Conservation (phyloP, 208 protist species). For the Wallacemonas sp. region DNA sequence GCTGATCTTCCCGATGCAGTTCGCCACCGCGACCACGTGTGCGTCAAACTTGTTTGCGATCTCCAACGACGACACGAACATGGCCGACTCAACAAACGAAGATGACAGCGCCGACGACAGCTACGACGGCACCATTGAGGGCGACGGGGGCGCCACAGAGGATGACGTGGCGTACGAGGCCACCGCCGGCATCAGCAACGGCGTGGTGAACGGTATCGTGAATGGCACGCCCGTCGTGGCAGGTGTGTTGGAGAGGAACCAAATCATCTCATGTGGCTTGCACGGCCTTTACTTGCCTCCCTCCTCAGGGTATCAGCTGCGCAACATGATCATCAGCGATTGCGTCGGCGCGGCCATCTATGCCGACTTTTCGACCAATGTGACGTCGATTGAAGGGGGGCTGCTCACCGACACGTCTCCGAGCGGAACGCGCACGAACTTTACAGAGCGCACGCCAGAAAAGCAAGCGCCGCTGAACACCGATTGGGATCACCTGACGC, state of each 20-base stretch:
- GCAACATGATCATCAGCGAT: conserved; percentile 20
- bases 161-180: background rate
- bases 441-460: background rate
- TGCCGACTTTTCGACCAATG: conserved; percentile 30
- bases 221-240: background rate
- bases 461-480: background rate
- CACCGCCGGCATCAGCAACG: background rate
- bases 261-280: conserved; percentile 31
- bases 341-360: conserved; percentile 19
- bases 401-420: conserved; percentile 7
- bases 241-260: conserved; percentile 18
- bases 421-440: conserved; percentile 3
- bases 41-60: conserved; percentile 20
- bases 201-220: background rate
- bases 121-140: background rate
- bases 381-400: conserved; percentile 3
- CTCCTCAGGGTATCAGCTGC: conserved; percentile 30
- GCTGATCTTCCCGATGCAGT: conserved; percentile 36
- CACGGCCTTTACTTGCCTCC: conserved; percentile 40
- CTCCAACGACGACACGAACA: background rate
- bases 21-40: conserved; percentile 20
- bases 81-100: background rate
- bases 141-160: background rate
- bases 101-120: background rate
- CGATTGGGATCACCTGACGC: conserved; percentile 1